phyloP scores from a whole-genome alignment of 345 rosid genomes.

The Geranium rotundifolium region DNA sequence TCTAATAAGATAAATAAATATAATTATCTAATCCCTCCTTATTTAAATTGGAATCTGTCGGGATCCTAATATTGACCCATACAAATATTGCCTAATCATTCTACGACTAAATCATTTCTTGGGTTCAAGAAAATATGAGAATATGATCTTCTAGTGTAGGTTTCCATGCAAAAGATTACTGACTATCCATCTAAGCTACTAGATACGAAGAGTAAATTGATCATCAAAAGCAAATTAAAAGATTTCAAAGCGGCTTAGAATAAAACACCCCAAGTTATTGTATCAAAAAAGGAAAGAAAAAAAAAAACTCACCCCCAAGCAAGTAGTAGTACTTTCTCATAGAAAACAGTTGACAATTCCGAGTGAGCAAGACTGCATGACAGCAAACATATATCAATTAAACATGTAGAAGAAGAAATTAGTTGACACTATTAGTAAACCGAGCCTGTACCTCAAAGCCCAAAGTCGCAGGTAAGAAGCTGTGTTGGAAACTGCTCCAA shows the following conservation, averaged over 20 bases:
- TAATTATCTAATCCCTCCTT: too few species aligned
- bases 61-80: too few species aligned
- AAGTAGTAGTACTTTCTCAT: conserved; percentile 27
- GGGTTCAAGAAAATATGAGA: neutral
- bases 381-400: neutral
- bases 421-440: neutral
- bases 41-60: too few species aligned
- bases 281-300: neutral
- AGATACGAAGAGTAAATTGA: neutral
- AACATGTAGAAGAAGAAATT: neutral
- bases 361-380: conserved; percentile 24
- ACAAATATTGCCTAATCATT: too few species aligned
- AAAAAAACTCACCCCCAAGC: conserved; percentile 22
- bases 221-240: too few species aligned
- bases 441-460: conserved; percentile 19
- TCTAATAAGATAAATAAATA: too few species aligned
- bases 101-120: too few species aligned
- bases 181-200: too few species aligned
- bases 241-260: neutral
- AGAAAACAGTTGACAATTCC: conserved; percentile 25
- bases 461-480: conserved; percentile 32
- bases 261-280: neutral
- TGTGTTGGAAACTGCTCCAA: conserved; percentile 29
- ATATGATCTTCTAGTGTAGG: too few species aligned
- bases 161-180: too few species aligned